A percentile compares a stretch with the other conserved stretches of the same genome.
Conservation (phyloP, 2,329 filamentous ascomycete species). For the Acephala macrosclerotiorum region DNA sequence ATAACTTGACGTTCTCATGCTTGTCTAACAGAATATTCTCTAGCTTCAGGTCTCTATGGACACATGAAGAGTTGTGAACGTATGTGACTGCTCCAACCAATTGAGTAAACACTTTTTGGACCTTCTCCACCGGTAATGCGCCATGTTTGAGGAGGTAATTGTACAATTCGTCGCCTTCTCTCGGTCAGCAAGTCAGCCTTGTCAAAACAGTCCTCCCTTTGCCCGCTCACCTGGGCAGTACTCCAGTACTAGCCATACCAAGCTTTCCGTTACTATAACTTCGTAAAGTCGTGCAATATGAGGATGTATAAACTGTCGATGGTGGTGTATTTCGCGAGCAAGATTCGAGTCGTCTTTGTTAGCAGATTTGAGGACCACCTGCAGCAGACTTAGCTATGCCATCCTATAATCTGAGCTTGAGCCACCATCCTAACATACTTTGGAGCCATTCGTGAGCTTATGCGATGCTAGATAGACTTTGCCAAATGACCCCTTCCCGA, state of each 20-base stretch:
- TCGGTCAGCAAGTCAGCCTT: slow-evolving; percentile 16
- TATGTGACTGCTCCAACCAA: slow-evolving; percentile 94
- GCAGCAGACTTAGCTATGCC: slow-evolving; percentile 19
- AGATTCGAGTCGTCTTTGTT: slow-evolving; percentile 96
- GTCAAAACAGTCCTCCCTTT: background rate
- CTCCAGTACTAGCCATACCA: slow-evolving; percentile 97
- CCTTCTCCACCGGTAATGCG: slow-evolving; percentile 82
- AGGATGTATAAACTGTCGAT: slow-evolving; percentile 95
- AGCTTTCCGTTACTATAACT: slow-evolving; percentile 92
- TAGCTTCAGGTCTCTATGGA: slow-evolving; percentile 95
- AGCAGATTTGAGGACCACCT: slow-evolving; percentile 98
- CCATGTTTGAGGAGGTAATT: slow-evolving; percentile 92
- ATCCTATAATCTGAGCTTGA: background rate
- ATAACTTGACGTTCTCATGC: slow-evolving; percentile 95
- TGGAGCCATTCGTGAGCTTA: slow-evolving; percentile 98
- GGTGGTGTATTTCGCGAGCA: slow-evolving; percentile 96
- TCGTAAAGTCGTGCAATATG: slow-evolving; percentile 97
- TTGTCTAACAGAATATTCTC: slow-evolving; percentile 97
- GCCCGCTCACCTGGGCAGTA: slow-evolving; percentile 83
- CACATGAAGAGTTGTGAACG: slow-evolving; percentile 93
- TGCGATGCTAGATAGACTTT: slow-evolving; percentile 97
- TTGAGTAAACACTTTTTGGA: slow-evolving; percentile 95
- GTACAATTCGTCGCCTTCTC: slow-evolving; percentile 89
- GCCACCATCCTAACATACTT: slow-evolving; percentile 61
- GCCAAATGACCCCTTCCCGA: slow-evolving; percentile 97